Conservation (phyloP, 768 basidiomycete genomes). For the Phlebiopsis gigantea region DNA sequence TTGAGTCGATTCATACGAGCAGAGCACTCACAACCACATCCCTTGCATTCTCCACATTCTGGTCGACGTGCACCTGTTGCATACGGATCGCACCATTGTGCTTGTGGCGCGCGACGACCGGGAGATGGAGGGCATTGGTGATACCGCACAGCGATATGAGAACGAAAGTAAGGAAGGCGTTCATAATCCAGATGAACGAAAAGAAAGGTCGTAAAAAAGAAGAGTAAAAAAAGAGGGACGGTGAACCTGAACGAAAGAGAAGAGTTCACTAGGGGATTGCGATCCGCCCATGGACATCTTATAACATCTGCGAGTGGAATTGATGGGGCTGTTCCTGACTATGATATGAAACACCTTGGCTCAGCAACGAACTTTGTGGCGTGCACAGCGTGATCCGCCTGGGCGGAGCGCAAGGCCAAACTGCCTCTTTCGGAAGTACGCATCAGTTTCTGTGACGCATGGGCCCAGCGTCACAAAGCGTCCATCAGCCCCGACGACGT, state of each 20-base stretch:
- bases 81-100: constrained; percentile 3
- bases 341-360: constrained; percentile 7
- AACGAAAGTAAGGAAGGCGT: constrained; percentile 13
- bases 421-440: background rate
- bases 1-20: background rate
- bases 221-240: background rate
- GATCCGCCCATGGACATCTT: background rate
- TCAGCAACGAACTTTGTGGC: constrained; percentile 9
- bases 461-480: no score
- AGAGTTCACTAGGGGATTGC: constrained; percentile 12
- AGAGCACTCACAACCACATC: constrained; percentile 16
- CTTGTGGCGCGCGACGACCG: constrained; percentile 10
- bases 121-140: constrained; percentile 15
- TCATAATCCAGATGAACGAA: constrained; percentile 14
- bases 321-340: constrained; percentile 4
- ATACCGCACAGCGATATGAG: constrained; percentile 23
- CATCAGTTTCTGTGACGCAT: background rate
- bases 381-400: background rate
- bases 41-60: constrained; percentile 17
- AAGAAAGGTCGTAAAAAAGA: constrained; percentile 8
- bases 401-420: background rate
- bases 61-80: constrained; percentile 1
- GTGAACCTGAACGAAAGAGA: constrained; percentile 10
- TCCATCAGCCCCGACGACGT: background rate
- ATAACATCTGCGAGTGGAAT: background rate